phyloP scores from a whole-genome alignment of 2,329 filamentous ascomycete genomes.

The Sporothrix schenckii region DNA sequence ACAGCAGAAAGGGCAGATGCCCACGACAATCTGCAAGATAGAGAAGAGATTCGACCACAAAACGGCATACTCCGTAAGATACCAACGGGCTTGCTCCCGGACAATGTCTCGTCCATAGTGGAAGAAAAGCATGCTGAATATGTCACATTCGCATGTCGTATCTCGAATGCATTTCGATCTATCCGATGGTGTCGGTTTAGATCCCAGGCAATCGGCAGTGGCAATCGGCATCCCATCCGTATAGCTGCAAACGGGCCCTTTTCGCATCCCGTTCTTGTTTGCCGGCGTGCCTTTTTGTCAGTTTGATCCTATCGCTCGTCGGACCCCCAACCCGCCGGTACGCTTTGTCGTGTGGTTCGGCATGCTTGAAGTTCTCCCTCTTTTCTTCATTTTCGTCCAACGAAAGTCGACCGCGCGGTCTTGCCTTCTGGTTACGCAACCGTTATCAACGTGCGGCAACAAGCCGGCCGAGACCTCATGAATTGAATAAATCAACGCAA shows the following conservation, averaged over 20 bases:
- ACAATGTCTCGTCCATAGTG: not conserved
- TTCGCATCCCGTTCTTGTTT: not conserved
- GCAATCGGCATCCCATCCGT: not conserved
- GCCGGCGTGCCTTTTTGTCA: not conserved
- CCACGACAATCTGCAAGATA: not conserved
- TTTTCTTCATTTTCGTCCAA: not conserved
- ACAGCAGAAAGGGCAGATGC: not conserved
- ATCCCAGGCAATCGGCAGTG: constrained; percentile 17
- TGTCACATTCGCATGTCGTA: not conserved
- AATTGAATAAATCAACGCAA: not conserved
- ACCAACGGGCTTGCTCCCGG: not conserved
- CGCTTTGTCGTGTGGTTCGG: not conserved
- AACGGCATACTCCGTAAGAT: not conserved
- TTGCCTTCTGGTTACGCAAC: not conserved
- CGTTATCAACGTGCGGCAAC: not conserved
- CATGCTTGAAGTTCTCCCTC: not conserved
- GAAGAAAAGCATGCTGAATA: not conserved
- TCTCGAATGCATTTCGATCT: not conserved
- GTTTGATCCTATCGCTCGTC: constrained; percentile 1
- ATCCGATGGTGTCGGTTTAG: constrained; percentile 4
- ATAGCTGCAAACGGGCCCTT: not conserved
- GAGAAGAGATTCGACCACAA: not conserved
- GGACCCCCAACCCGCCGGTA: not conserved
- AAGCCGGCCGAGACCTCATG: not conserved
- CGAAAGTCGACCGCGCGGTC: not conserved